Evolutionary conservation across 768 basidiomycete species (phyloP).

Genomic region (Mycena pura): DNA sequence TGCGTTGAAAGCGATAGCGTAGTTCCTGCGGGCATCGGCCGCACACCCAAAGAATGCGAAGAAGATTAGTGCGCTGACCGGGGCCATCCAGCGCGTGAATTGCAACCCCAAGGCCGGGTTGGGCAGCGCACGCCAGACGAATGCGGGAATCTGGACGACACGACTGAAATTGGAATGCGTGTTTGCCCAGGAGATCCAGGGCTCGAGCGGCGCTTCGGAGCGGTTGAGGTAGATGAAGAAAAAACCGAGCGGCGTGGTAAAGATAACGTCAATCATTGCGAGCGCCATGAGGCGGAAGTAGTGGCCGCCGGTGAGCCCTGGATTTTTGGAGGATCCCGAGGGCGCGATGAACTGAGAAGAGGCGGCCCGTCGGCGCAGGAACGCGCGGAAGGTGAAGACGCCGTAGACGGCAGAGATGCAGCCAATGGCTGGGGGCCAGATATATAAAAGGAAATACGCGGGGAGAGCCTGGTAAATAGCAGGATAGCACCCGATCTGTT

Average conservation of each 20-base stretch:
- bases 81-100: slow-evolving; percentile 53
- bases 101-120: slow-evolving; percentile 40
- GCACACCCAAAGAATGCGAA: slow-evolving; percentile 74
- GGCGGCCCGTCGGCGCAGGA: too few species aligned
- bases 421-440: slow-evolving; percentile 50
- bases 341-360: slow-evolving; percentile 54
- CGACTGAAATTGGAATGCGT: slow-evolving; percentile 56
- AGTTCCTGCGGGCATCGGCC: slow-evolving; percentile 63
- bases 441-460: slow-evolving; percentile 50
- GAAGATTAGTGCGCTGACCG: slow-evolving; percentile 61
- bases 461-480: slow-evolving; percentile 54
- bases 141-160: slow-evolving; percentile 48
- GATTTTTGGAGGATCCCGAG: slow-evolving; percentile 40
- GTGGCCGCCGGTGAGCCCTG: slow-evolving; percentile 52
- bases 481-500: slow-evolving; percentile 64
- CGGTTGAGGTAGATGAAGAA: slow-evolving; percentile 47
- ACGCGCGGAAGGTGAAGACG: slow-evolving; percentile 45
- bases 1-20: slow-evolving; percentile 49
- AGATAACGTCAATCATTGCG: slow-evolving; percentile 52
- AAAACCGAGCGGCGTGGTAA: slow-evolving; percentile 52
- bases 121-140: slow-evolving; percentile 47
- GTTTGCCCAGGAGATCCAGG: slow-evolving; percentile 58
- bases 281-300: slow-evolving; percentile 67
- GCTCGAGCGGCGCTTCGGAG: slow-evolving; percentile 36
- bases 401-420: slow-evolving; percentile 47